Base-by-base conservation (phyloP, 768 basidiomycete species). In the Podaxis sp. region DNA sequence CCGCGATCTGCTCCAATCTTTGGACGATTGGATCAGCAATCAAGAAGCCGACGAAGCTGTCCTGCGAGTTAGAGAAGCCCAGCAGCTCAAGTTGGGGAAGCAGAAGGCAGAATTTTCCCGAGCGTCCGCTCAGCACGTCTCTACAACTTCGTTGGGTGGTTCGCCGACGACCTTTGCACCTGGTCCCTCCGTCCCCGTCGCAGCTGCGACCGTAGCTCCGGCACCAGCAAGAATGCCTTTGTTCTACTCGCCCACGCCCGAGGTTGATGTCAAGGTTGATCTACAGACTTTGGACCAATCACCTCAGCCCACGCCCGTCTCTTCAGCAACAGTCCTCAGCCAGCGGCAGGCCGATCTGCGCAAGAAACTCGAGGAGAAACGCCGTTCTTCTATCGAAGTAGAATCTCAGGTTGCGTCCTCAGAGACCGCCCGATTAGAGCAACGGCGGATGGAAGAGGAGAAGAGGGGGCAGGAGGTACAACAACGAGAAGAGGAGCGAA, bases 251-350 rank as follows among this genome's bases (percentile, higher is more conserved):
- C 40, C 61, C 3, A 62, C 61, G 8, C 53, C 53, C 30, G 61
- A 62, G 19, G 53, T 62, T 7, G 61, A 62, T 22, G 19, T 62
- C 53, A 62, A 62, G 42, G 53, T 36, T 17, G 53, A 62, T 3
- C 46, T 19, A 9, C 61, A 13, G 15, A 49, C 9, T 7, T 28
- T 53, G 40, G 33, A 30, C 19, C 61, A 55, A 30, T 33, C 40
- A 22, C 30, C 46, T 6, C 53, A 53, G 24, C 19, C 39, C 5
- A 4, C 53, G 11, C 26, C 42, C 8, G 52, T 15, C 8, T 24
- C 51, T 24, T 13, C 22, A 52, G 24, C n/a, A 19, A 11, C 51
- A 8, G 48, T 53, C 28, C 52, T 54, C 26, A 26, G n/a, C 13
- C 17, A 46, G 28, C 51, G 59, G 8, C 59, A 61, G 28, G 59